Evolutionary conservation across 2,329 filamentous ascomycete species (phyloP), one percentile per base, ranked within the genome.

Genomic region (Aspergillus unguis): DNA sequence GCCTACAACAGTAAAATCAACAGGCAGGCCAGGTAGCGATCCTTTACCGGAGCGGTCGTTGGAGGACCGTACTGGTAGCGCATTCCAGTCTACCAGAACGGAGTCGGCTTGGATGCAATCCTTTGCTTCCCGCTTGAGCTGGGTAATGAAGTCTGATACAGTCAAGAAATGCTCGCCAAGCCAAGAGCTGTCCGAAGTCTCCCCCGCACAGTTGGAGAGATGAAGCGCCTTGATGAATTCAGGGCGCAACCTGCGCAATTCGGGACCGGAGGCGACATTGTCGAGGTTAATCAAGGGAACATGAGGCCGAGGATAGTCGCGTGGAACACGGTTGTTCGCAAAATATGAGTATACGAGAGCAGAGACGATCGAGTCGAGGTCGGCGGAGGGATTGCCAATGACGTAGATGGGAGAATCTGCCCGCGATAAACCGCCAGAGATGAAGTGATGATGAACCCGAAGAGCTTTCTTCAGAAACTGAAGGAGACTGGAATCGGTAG

Each of bases 351-450:
- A 85, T n/a, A 84, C 65, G 33, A 86, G 72, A 6, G 82, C 80
- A 52, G 78, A 80, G 52, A 82, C 78, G 63, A 85, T 80, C 28
- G 83, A 85, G 70, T 86, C 83, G 50, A 86, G 77, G 64, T 86
- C 83, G 63, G 70, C 70, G n/a, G 74, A 74, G 10, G 71, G 68
- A 48, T 77, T 76, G 25, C 72, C 74, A 35, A 75, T 61, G 23
- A 77, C 73, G 51, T 74, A 72, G 26, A 73, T 64, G 0, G 66
- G 68, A 10, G 64, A 37, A 32, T 69, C 60, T 1, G 51, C 44
- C 26, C 53, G 53, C 1, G 59, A 41, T 5, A 62, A 52, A 6
- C 53, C 29, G 11, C 61, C 59, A 8, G 60, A 53, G 2, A 69
- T 44, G 49, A 65, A 69, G 41, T 59, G 59, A 17, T 61, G 62